These are phyloP conservation scores for Gamsiella multidivaricata DNA, from an alignment of 192 early-diverging fungal genomes.

Conservation along the genomic window DNA sequence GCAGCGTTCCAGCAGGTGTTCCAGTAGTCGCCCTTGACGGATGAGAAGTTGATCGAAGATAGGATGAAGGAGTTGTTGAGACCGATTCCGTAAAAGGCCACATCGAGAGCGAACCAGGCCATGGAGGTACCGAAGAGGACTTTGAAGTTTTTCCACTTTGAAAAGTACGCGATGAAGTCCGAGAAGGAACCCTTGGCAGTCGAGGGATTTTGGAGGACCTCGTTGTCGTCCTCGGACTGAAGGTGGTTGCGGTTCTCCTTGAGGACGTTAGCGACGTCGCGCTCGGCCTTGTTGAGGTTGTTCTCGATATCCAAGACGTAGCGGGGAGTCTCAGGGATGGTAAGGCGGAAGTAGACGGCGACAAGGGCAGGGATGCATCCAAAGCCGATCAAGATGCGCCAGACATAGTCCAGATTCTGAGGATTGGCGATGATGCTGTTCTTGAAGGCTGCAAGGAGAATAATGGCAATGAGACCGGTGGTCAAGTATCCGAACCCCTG, in stretches of 20 bases:
- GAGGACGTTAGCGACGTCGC: slow-evolving; percentile 57
- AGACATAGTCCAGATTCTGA: slow-evolving; percentile 83
- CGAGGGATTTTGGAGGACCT: slow-evolving; percentile 8
- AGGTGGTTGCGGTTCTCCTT: slow-evolving; percentile 59
- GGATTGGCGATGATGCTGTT: slow-evolving; percentile 70
- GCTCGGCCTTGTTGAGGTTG: slow-evolving; percentile 74
- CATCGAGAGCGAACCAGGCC: slow-evolving; percentile 82
- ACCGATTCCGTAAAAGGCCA: slow-evolving; percentile 87
- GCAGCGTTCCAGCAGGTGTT: slow-evolving; percentile 62
- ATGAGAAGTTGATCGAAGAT: slow-evolving; percentile 74
- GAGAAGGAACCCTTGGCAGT: slow-evolving; percentile 55
- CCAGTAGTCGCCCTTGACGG: slow-evolving; percentile 48
- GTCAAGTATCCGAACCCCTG: slow-evolving; percentile 91
- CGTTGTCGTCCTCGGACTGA: slow-evolving; percentile 41
- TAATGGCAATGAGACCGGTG: slow-evolving; percentile 81
- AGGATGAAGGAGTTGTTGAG: slow-evolving; percentile 83
- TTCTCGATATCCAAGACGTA: slow-evolving; percentile 79
- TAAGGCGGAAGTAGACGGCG: slow-evolving; percentile 92
- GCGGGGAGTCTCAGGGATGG: slow-evolving; percentile 95
- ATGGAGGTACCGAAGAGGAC: slow-evolving; percentile 80
- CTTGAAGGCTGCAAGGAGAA: slow-evolving; percentile 79
- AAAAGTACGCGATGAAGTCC: slow-evolving; percentile 78
- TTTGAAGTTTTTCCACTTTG: slow-evolving; percentile 83
- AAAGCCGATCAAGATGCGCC: slow-evolving; percentile 90
- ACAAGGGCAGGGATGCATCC: slow-evolving; percentile 84